Base-by-base conservation (phyloP, 106 monocot species). In the Ottelia alismoides region DNA sequence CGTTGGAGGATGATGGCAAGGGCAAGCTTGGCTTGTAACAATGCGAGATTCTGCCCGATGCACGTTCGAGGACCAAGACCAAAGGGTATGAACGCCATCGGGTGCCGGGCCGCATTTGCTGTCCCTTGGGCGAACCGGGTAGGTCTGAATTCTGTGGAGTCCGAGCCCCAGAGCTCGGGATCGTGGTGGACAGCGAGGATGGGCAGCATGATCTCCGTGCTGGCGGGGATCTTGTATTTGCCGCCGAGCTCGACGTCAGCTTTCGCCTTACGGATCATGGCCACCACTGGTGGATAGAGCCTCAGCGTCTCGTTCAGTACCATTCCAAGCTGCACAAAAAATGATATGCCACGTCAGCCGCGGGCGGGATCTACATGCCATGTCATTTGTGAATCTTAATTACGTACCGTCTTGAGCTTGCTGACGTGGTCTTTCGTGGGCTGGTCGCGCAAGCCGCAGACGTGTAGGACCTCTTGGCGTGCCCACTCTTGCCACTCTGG, bases 401-500 rank as follows among this genome's bases (percentile, higher is more conserved):
- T 55, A 44, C n/a, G 43, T 78, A 91, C 90, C 71, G 70, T 91
- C 60, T 84, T 91, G 61, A 91, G 81, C 70, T 72, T 81, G 66
- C 64, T 18, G 57, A 91, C 80, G 32, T 84, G 71, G 23, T 84
- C 90, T 40, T 67, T 61, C 62, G 77, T 31, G 28, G 91, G 91
- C 53, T 72, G 47, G 49, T 70, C 75, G 51, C 62, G 72, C 61
- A 78, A 58, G 50, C 88, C 77, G 61, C 84, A n/a, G n/a, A 85
- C 72, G 26, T 62, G 58, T 47, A 91, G 58, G 60, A 91, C 81
- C 54, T 91, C 91, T 19, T 72, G 40, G 29, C 91, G 81, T 53
- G 84, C 91, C 20, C 55, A 64, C 19, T 78, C 66, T 65, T 91
- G 91, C 91, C 91, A 91, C 30, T 84, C 78, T 17, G 80, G 91